Percentiles rank a stretch among this genome's conserved stretches.
Evolutionary conservation across 768 basidiomycete genomes (phyloP).

Genomic region (Mycena leptocephala): DNA sequence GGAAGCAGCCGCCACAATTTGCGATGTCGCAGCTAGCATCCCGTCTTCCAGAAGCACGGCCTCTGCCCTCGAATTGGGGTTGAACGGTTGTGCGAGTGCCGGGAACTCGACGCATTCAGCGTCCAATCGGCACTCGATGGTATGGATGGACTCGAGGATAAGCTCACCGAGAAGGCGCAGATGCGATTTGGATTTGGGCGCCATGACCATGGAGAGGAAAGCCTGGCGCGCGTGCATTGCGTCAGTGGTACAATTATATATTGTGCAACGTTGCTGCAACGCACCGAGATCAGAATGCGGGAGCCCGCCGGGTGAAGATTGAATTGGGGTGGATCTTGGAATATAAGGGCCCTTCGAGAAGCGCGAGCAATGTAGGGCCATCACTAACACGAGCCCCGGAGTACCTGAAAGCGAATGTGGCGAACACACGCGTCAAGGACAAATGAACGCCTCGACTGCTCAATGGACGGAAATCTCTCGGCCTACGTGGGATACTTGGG

Average conservation of each 20-base stretch:
- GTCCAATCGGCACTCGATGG: constrained; percentile 12
- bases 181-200: not conserved
- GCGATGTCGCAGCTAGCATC: constrained; percentile 25
- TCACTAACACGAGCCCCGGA: not conserved
- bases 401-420: not conserved
- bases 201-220: not conserved
- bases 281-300: not conserved
- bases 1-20: constrained; percentile 40
- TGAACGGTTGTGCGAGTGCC: not conserved
- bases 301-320: not conserved
- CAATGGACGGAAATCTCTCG: not conserved
- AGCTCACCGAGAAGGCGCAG: constrained; percentile 28
- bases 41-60: constrained; percentile 4
- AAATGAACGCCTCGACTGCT: not conserved
- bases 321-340: not conserved
- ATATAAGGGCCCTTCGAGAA: not conserved
- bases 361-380: not conserved
- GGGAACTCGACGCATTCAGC: constrained; percentile 16
- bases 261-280: not conserved
- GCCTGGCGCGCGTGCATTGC: not conserved
- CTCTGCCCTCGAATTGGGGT: not conserved
- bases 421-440: not conserved
- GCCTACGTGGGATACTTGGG: not conserved
- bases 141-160: constrained; percentile 6
- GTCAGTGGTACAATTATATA: not conserved